Evolutionary conservation across 208 protist species (phyloP).

Genomic region (Zelonia costaricensis): DNA sequence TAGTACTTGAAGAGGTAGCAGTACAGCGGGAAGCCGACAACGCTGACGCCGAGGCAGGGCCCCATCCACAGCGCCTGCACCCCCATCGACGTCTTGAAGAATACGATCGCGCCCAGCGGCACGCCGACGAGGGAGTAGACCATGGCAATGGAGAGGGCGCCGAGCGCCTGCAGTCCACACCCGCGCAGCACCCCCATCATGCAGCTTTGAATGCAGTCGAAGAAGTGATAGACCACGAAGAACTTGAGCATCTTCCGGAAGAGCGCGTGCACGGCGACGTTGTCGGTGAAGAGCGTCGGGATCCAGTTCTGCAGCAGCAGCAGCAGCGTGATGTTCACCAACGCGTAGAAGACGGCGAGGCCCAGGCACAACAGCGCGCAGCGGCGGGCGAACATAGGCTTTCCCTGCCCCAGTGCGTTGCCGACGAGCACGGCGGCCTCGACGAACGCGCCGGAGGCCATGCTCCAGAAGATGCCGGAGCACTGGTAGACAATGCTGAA

Average conservation of each 20-base stretch:
- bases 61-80: conserved; percentile 77
- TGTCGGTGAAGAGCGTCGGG: conserved; percentile 51
- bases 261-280: conserved; percentile 29
- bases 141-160: conserved; percentile 57
- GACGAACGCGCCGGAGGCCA: conserved; percentile 75
- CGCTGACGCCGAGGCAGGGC: conserved; percentile 51
- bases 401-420: conserved; percentile 63
- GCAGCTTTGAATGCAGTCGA: conserved; percentile 72
- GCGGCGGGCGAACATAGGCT: conserved; percentile 50
- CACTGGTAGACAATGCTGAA: conserved; percentile 72
- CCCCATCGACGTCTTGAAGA: conserved; percentile 56
- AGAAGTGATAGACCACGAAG: conserved; percentile 67
- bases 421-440: conserved; percentile 71
- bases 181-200: conserved; percentile 85
- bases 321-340: conserved; percentile 50
- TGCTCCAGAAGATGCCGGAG: conserved; percentile 60
- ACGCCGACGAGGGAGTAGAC: conserved; percentile 79
- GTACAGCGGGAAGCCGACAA: conserved; percentile 67
- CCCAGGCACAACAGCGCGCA: conserved; percentile 45
- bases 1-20: conserved; percentile 61
- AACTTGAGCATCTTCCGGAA: conserved; percentile 38
- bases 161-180: conserved; percentile 68
- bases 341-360: conserved; percentile 20
- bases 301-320: conserved; percentile 37
- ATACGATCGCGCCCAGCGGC: conserved; percentile 58